Evolutionary conservation across 768 basidiomycete genomes (phyloP).

Genomic region (Dendrothele bispora): DNA sequence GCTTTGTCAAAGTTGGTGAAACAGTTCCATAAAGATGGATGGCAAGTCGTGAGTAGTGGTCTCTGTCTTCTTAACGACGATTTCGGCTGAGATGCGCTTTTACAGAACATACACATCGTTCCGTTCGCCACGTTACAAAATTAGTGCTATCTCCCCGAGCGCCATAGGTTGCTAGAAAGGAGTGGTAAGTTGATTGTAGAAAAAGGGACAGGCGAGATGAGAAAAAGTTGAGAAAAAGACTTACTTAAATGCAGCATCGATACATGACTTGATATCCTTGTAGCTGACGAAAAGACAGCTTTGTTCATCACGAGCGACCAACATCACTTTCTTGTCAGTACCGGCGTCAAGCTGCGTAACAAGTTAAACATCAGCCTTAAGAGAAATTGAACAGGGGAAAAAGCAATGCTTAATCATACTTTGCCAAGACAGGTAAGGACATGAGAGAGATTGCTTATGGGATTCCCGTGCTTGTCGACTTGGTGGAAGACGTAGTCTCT

Average conservation of each 20-base stretch:
- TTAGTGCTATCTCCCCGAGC: no score
- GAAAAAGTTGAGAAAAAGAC: slow-evolving; percentile 32
- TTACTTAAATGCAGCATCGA: slow-evolving; percentile 82
- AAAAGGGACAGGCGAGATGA: no score
- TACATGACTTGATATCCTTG: slow-evolving; percentile 84
- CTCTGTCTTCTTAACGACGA: no score
- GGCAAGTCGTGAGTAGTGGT: slow-evolving; percentile 82
- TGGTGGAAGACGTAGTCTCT: slow-evolving; percentile 98
- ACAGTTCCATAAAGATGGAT: slow-evolving; percentile 69
- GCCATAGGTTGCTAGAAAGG: no score
- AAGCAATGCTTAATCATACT: no score
- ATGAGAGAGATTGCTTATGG: slow-evolving; percentile 87
- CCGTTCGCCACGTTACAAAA: no score
- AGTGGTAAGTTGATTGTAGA: no score
- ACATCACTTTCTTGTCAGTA: slow-evolving; percentile 91
- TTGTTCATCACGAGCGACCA: slow-evolving; percentile 93
- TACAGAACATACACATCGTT: no score
- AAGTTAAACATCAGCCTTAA: background rate
- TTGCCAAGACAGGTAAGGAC: slow-evolving; percentile 94
- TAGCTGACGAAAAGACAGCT: slow-evolving; percentile 93
- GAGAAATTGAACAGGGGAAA: background rate
- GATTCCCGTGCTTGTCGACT: slow-evolving; percentile 86
- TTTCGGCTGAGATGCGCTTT: no score
- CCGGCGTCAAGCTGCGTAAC: slow-evolving; percentile 82
- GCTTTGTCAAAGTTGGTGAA: slow-evolving; percentile 53